phyloP scores from a whole-genome alignment of 1,284 basidiomycete species.

The Leccinum solheimii region DNA sequence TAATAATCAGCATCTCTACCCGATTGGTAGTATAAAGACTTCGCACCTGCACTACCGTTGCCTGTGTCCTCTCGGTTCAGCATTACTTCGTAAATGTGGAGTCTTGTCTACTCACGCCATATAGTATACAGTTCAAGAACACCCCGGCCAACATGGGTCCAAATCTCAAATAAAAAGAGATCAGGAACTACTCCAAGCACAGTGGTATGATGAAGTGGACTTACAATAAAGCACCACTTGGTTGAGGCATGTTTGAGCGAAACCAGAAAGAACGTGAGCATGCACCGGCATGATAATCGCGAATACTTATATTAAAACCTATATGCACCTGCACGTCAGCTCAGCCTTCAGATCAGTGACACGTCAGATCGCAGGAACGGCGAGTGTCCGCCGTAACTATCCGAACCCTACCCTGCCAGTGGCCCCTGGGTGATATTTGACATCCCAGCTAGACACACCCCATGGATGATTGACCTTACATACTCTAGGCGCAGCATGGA shows the following conservation, averaged over 20 bases:
- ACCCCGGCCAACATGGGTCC: constrained; percentile 48
- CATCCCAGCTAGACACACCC: neutral
- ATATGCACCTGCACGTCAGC: neutral
- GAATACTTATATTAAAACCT: constrained; percentile 11
- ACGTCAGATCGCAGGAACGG: neutral
- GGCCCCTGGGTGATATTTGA: neutral
- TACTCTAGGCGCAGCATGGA: neutral
- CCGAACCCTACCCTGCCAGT: neutral
- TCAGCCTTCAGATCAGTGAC: neutral
- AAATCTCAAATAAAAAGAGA: constrained; percentile 30
- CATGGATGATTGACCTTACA: neutral
- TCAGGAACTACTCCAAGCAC: neutral
- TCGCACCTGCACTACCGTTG: constrained; percentile 11
- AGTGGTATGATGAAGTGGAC: neutral
- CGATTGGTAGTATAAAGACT: neutral
- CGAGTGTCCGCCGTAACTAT: neutral
- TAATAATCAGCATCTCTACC: constrained; percentile 10
- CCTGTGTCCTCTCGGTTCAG: constrained; percentile 11
- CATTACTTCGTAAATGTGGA: neutral
- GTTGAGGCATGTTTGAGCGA: constrained; percentile 6
- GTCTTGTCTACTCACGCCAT: constrained; percentile 38
- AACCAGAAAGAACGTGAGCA: neutral
- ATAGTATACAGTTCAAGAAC: constrained; percentile 48
- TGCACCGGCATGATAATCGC: neutral
- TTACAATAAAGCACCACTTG: neutral